Percentiles rank a stretch among this genome's conserved stretches.
These are phyloP conservation scores for Carnegiea gigantea DNA, from an alignment of 179 eudicot species.

Conservation along the genomic window DNA sequence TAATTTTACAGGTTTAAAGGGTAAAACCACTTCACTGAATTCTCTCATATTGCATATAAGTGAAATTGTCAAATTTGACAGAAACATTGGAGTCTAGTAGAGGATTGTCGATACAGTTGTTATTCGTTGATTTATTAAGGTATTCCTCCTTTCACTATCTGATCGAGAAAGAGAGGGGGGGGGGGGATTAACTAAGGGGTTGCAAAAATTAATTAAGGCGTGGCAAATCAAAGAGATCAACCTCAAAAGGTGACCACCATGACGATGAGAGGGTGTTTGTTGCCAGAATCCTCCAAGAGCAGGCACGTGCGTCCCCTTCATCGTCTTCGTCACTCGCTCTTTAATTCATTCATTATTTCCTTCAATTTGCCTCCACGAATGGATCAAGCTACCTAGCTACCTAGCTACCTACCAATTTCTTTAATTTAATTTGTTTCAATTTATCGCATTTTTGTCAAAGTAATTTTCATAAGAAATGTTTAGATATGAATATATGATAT, in stretches of 20 bases:
- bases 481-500: no score
- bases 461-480: no score
- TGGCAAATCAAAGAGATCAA: conserved; percentile 7
- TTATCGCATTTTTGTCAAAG: not conserved
- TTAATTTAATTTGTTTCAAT: not conserved
- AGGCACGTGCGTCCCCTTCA: conserved; percentile 26
- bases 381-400: not conserved
- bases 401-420: not conserved
- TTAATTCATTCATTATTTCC: conserved; percentile 8
- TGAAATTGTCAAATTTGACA: no score
- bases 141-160: not conserved
- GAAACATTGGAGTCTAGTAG: no score
- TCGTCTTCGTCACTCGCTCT: conserved; percentile 11
- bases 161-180: no score
- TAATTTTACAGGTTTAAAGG: no score
- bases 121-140: not conserved
- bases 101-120: no score
- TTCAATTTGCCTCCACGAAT: conserved; percentile 31
- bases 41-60: no score
- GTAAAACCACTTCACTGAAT: no score
- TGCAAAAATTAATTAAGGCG: not conserved
- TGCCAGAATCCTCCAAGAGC: conserved; percentile 19
- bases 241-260: not conserved
- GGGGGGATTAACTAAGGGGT: not conserved
- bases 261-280: not conserved